Evolutionary conservation across 805 yeast species (phyloP).

Genomic region (Komagataella phaffii): DNA sequence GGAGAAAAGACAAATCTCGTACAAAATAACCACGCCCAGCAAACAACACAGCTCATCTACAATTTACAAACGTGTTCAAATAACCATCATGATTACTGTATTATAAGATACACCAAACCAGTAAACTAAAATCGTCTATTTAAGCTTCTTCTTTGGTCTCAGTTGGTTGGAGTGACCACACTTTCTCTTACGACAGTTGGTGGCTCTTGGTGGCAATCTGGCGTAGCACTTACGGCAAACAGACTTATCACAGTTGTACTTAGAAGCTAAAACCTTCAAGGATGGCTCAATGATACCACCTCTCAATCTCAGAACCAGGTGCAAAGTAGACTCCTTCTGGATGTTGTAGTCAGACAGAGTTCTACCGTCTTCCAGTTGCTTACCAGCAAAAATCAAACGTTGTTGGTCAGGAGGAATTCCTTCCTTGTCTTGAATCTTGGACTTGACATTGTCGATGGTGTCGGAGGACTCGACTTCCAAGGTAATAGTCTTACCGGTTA

Average conservation of each 20-base stretch:
- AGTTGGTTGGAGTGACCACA: constrained; percentile 99
- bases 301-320: constrained; percentile 54
- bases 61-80: neutral
- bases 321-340: constrained; percentile 74
- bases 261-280: constrained; percentile 96
- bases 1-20: neutral
- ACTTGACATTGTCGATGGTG: constrained; percentile 90
- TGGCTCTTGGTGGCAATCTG: constrained; percentile 99
- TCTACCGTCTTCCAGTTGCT: constrained; percentile 93
- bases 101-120: constrained; percentile 1
- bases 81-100: neutral
- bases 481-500: constrained; percentile 96
- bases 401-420: constrained; percentile 97
- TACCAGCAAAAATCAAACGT: constrained; percentile 91
- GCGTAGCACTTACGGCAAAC: constrained; percentile 99
- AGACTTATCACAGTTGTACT: constrained; percentile 98
- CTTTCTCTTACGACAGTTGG: constrained; percentile 99
- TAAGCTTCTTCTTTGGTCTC: constrained; percentile 99
- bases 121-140: constrained; percentile 37
- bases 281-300: constrained; percentile 97
- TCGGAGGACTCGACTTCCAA: constrained; percentile 84
- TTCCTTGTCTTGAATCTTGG: constrained; percentile 93
- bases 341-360: constrained; percentile 90
- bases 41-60: neutral
- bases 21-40: neutral